phyloP scores from a whole-genome alignment of 2,329 filamentous ascomycete species.

The Plenodomus tracheiphilus region DNA sequence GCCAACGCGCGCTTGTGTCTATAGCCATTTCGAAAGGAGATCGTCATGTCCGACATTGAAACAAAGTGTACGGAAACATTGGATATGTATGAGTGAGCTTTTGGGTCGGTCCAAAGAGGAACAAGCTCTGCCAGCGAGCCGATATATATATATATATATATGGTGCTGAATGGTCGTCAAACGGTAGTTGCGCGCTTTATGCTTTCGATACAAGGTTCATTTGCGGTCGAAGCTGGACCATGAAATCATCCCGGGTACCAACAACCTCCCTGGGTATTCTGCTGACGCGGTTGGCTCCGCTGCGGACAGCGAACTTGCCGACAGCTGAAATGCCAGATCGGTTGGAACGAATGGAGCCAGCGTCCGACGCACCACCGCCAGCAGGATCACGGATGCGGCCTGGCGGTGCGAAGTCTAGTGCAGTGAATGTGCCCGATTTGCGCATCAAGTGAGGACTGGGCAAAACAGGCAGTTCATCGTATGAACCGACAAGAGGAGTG shows the following conservation, averaged over 20 bases:
- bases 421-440: constrained; percentile 78
- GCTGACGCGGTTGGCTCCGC: constrained; percentile 83
- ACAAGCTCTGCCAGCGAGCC: constrained; percentile 41
- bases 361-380: constrained; percentile 47
- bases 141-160: constrained; percentile 14
- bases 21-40: constrained; percentile 29
- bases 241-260: constrained; percentile 72
- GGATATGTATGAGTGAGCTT: constrained; percentile 30
- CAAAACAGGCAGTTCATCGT: constrained; percentile 81
- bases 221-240: constrained; percentile 59
- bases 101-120: constrained; percentile 14
- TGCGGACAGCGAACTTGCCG: constrained; percentile 72
- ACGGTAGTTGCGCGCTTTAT: constrained; percentile 19
- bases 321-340: constrained; percentile 73
- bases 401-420: constrained; percentile 78
- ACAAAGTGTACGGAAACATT: constrained; percentile 12
- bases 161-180: constrained; percentile 14
- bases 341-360: constrained; percentile 65
- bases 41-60: constrained; percentile 31
- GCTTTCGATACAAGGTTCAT: constrained; percentile 53
- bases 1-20: constrained; percentile 28
- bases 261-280: constrained; percentile 80
- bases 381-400: constrained; percentile 64
- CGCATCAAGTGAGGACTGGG: constrained; percentile 83
- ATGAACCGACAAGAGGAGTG: constrained; percentile 79